phyloP scores from a whole-genome alignment of 345 rosid species.

The Fremontodendron californicum region DNA sequence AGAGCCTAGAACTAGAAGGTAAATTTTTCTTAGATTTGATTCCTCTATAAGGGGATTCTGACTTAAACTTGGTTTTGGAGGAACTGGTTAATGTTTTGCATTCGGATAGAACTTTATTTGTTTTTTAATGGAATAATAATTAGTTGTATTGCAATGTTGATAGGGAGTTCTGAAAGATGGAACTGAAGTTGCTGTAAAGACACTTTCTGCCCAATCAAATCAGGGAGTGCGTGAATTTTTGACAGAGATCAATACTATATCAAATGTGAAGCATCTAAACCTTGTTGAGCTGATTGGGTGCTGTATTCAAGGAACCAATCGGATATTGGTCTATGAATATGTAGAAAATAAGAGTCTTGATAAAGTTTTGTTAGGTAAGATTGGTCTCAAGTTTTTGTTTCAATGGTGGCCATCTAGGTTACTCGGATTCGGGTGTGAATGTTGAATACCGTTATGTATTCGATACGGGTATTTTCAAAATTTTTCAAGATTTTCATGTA shows the following conservation, averaged over 20 bases:
- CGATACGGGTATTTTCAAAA: too few relatives aligned
- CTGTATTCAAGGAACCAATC: constrained; percentile 54
- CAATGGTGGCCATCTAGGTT: too few relatives aligned
- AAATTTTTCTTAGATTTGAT: neutral
- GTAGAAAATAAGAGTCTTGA: constrained; percentile 79
- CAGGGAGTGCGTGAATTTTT: constrained; percentile 74
- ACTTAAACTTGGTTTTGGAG: neutral
- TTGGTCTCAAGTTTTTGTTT: neutral
- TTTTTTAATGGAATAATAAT: neutral
- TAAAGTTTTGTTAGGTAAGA: constrained; percentile 25
- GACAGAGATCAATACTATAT: constrained; percentile 64
- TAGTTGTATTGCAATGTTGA: neutral
- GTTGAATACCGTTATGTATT: too few relatives aligned
- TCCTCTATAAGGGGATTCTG: neutral
- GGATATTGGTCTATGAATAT: constrained; percentile 80
- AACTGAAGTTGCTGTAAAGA: constrained; percentile 62
- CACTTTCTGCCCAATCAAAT: constrained; percentile 62
- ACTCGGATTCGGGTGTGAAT: too few relatives aligned
- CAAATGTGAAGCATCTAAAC: constrained; percentile 69
- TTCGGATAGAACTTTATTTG: too few relatives aligned
- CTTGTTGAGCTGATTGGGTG: constrained; percentile 85
- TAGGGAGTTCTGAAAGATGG: constrained; percentile 64
- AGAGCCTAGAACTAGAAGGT: neutral
- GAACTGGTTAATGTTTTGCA: too few relatives aligned
- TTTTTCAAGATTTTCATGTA: too few relatives aligned